These are phyloP conservation scores for Cryptococcus maquisensis DNA, from an alignment of 1,284 basidiomycete species.

Conservation along the genomic window DNA sequence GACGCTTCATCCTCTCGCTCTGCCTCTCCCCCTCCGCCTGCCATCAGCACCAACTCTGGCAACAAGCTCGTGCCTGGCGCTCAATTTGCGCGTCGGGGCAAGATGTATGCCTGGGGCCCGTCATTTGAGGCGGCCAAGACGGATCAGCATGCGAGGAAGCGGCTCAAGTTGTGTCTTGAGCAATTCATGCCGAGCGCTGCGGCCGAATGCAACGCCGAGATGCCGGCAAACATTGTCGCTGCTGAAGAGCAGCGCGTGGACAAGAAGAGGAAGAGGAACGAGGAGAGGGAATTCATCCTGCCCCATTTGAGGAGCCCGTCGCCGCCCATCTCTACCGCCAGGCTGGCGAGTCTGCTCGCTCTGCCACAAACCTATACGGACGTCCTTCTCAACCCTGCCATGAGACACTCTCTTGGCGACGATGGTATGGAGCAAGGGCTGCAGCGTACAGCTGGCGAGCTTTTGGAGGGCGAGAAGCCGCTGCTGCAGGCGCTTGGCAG, in stretches of 20 bases:
- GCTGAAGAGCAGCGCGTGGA: conserved; percentile 17
- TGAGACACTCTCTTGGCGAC: conserved; percentile 46
- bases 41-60: conserved; percentile 38
- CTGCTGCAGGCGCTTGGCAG: conserved; percentile 44
- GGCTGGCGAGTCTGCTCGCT: conserved; percentile 42
- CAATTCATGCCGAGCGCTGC: conserved; percentile 40
- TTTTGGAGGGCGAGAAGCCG: conserved; percentile 48
- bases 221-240: conserved; percentile 34
- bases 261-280: conserved; percentile 28
- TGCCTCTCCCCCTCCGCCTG: conserved; percentile 11
- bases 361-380: conserved; percentile 44
- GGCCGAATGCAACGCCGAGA: conserved; percentile 30
- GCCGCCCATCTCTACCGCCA: conserved; percentile 38
- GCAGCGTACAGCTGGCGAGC: conserved; percentile 45
- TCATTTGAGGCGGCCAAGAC: conserved; percentile 37
- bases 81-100: conserved; percentile 43
- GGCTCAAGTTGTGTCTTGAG: conserved; percentile 37
- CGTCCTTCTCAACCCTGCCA: conserved; percentile 43
- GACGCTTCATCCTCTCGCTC: conserved; percentile 23
- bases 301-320: conserved; percentile 45
- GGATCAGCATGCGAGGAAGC: conserved; percentile 28
- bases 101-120: conserved; percentile 47
- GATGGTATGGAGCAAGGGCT: conserved; percentile 47
- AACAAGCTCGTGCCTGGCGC: conserved; percentile 42
- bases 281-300: conserved; percentile 28